Evolutionary conservation across 2,329 filamentous ascomycete species (phyloP).

Genomic region (Epichloe typhina): DNA sequence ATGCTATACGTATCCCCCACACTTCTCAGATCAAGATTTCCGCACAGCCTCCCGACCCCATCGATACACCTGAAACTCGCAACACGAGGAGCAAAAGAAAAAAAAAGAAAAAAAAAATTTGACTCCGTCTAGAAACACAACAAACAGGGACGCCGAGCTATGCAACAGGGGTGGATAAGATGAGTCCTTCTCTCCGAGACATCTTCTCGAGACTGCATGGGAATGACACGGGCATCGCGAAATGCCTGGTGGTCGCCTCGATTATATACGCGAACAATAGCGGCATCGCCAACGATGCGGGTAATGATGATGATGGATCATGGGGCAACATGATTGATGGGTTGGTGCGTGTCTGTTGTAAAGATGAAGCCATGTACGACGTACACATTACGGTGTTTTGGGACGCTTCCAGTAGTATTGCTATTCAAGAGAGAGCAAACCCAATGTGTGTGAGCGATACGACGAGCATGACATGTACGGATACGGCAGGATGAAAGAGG

Average conservation of each 20-base stretch:
- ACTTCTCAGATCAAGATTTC: not conserved
- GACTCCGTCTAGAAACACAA: not conserved
- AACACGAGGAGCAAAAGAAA: not conserved
- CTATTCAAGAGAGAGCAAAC: conserved; percentile 21
- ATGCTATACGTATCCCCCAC: not conserved
- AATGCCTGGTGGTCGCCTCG: not conserved
- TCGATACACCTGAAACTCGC: not conserved
- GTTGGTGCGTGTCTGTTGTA: not conserved
- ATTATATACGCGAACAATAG: conserved; percentile 3
- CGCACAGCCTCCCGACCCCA: not conserved
- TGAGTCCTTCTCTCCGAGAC: not conserved
- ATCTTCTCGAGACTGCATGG: not conserved
- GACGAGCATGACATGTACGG: not conserved
- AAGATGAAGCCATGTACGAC: not conserved
- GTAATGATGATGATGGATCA: not conserved
- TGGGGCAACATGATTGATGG: not conserved
- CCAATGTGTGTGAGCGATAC: not conserved
- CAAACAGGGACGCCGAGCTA: conserved; percentile 1
- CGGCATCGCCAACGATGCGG: not conserved
- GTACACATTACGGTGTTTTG: conserved; percentile 35
- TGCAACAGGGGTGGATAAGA: not conserved
- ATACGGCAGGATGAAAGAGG: not conserved
- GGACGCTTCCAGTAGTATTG: conserved; percentile 61
- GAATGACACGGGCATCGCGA: not conserved
- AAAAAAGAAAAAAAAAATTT: too few relatives aligned